Evolutionary conservation across 1,139 yeast genomes (phyloP).

Genomic region (Debaryomyces robertsiae): DNA sequence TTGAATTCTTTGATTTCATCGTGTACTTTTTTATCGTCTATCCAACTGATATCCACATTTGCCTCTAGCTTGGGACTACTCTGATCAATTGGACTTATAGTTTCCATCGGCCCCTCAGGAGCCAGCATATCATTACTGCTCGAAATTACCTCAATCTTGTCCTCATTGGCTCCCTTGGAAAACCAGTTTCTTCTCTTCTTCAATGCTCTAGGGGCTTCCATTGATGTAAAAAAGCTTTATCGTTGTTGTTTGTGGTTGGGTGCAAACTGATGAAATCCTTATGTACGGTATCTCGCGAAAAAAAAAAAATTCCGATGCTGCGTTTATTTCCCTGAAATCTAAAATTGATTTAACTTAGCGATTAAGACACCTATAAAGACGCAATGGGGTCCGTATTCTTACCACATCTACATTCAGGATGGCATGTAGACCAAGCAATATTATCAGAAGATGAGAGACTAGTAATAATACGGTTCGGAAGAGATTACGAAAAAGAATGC

Average conservation of each 20-base stretch:
- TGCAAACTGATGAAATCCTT: conserved; percentile 1
- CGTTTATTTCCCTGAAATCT: background rate
- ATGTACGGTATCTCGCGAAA: conserved; percentile 1
- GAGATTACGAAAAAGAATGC: conserved; percentile 75
- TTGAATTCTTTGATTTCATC: conserved; percentile 4
- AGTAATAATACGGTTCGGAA: conserved; percentile 87
- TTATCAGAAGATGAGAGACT: conserved; percentile 79
- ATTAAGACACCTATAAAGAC: background rate
- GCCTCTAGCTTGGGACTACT: conserved; percentile 13
- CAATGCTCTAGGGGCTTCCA: conserved; percentile 5
- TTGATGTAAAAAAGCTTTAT: background rate
- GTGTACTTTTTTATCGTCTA: conserved; percentile 3
- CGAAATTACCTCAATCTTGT: conserved; percentile 12
- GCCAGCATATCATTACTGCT: conserved; percentile 4
- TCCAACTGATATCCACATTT: conserved; percentile 9
- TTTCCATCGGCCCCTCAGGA: background rate
- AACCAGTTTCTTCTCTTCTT: conserved; percentile 12
- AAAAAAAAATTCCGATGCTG: background rate
- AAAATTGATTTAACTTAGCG: too few relatives aligned
- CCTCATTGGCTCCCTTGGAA: conserved; percentile 10
- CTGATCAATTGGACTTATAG: conserved; percentile 13
- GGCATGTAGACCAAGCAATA: conserved; percentile 98
- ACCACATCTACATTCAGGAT: conserved; percentile 84
- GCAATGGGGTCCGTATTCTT: conserved; percentile 83
- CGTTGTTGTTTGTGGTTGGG: conserved; percentile 12